A percentile compares a stretch with the other conserved stretches of the same genome.
Evolutionary conservation across 2,329 filamentous ascomycete species (phyloP).

Genomic region (Waltergamsia citrina): DNA sequence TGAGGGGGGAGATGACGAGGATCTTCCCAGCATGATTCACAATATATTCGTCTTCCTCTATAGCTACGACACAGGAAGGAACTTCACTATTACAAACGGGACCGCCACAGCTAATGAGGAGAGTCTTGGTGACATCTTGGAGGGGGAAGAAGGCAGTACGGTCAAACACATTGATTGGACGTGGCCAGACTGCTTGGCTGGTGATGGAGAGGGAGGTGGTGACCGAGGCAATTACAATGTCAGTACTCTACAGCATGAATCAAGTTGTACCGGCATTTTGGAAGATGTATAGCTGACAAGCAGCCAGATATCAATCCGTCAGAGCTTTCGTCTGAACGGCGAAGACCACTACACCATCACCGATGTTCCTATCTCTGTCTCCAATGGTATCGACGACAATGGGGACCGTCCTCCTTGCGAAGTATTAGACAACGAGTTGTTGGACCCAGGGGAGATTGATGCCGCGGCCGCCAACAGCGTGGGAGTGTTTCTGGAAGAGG

Average conservation of each 20-base stretch:
- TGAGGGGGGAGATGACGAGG: conserved; percentile 40
- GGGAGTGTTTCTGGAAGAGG: conserved; percentile 38
- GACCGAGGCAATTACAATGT: conserved; percentile 56
- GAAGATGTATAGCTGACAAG: background rate
- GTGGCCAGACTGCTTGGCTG: conserved; percentile 61
- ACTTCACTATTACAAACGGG: conserved; percentile 60
- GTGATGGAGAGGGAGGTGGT: conserved; percentile 39
- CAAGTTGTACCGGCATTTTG: background rate
- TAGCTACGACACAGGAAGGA: conserved; percentile 51
- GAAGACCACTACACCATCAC: conserved; percentile 60
- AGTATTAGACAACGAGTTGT: conserved; percentile 38
- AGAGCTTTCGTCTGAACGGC: conserved; percentile 58
- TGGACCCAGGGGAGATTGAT: conserved; percentile 35
- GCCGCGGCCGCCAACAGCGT: conserved; percentile 29
- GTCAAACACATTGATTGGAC: conserved; percentile 67
- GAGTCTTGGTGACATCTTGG: conserved; percentile 52
- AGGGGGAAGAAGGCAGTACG: conserved; percentile 54
- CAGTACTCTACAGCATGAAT: conserved; percentile 13
- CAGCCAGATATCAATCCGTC: conserved; percentile 56
- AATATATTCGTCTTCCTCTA: conserved; percentile 60
- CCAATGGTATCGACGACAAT: conserved; percentile 47
- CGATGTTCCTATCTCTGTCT: conserved; percentile 58
- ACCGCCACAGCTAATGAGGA: conserved; percentile 38
- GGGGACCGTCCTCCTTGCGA: conserved; percentile 37
- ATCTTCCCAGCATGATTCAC: conserved; percentile 48